Conservation (phyloP, 306 rosid genomes). For the Hippophae rhamnoides region DNA sequence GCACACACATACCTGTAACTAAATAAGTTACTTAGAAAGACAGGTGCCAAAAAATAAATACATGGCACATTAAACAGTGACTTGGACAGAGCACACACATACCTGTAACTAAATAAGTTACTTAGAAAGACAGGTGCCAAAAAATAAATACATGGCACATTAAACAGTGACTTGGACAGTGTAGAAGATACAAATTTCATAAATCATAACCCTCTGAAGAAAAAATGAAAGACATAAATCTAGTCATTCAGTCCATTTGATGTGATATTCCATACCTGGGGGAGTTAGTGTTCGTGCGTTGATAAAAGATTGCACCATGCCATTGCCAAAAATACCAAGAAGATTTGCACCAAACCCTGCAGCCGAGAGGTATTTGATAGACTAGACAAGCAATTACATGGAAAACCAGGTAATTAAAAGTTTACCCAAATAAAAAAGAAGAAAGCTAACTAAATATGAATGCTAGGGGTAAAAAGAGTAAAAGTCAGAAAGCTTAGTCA, state of each 20-base stretch:
- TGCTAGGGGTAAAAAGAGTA: not conserved
- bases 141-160: not conserved
- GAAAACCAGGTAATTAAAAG: conserved; percentile 13
- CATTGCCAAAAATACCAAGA: conserved; percentile 85
- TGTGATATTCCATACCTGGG: conserved; percentile 41
- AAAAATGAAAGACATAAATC: not conserved
- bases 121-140: no score
- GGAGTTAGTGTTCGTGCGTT: conserved; percentile 60
- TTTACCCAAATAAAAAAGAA: conserved; percentile 4
- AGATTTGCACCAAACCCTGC: conserved; percentile 94
- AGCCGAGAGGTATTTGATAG: conserved; percentile 77
- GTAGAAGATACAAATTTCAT: not conserved
- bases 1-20: no score
- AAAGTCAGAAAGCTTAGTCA: no score
- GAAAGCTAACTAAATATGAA: conserved; percentile 17
- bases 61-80: not conserved
- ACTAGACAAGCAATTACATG: conserved; percentile 44
- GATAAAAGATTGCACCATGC: conserved; percentile 85
- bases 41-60: not conserved
- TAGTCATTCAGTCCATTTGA: not conserved
- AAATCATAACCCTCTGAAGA: not conserved
- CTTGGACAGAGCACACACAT: no score
- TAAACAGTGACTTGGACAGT: not conserved
- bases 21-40: no score
- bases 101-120: no score